Conservation (phyloP, 2,329 filamentous ascomycete species). For the Aspergillus ustus region DNA sequence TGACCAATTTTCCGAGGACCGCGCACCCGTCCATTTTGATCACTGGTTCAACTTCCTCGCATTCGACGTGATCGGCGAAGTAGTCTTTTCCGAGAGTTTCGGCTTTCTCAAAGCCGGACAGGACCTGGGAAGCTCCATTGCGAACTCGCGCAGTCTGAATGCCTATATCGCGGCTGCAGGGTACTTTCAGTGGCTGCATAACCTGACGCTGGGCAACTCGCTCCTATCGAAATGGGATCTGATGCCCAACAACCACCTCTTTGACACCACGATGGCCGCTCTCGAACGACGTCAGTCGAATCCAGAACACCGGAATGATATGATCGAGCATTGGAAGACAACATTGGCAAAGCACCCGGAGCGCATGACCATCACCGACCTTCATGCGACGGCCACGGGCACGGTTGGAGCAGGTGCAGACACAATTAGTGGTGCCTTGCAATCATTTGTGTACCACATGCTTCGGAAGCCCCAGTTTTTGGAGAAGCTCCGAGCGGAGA, state of each 20-base stretch:
- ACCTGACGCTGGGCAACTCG: not conserved
- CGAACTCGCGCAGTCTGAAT: not conserved
- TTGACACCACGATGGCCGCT: slow-evolving; percentile 4
- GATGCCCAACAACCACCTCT: slow-evolving; percentile 1
- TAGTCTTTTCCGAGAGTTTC: too few species aligned
- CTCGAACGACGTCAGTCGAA: not conserved
- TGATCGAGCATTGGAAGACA: slow-evolving; percentile 10
- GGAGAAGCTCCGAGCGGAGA: not conserved
- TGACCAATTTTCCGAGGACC: too few species aligned
- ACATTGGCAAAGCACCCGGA: not conserved
- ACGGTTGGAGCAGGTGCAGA: slow-evolving; percentile 2
- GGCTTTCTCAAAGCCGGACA: too few species aligned
- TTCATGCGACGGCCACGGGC: not conserved
- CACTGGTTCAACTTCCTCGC: too few species aligned
- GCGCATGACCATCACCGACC: not conserved
- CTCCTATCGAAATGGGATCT: not conserved
- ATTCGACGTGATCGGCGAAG: too few species aligned
- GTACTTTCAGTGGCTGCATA: slow-evolving; percentile 1
- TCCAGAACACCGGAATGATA: not conserved
- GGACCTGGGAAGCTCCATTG: too few species aligned
- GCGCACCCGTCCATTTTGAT: too few species aligned
- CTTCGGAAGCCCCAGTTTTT: not conserved
- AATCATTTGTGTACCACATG: slow-evolving; percentile 6
- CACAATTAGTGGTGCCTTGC: not conserved
- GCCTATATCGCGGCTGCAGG: too few species aligned